phyloP scores from a whole-genome alignment of 2,329 filamentous ascomycete species.

The Sphaerulina vaccinii region DNA sequence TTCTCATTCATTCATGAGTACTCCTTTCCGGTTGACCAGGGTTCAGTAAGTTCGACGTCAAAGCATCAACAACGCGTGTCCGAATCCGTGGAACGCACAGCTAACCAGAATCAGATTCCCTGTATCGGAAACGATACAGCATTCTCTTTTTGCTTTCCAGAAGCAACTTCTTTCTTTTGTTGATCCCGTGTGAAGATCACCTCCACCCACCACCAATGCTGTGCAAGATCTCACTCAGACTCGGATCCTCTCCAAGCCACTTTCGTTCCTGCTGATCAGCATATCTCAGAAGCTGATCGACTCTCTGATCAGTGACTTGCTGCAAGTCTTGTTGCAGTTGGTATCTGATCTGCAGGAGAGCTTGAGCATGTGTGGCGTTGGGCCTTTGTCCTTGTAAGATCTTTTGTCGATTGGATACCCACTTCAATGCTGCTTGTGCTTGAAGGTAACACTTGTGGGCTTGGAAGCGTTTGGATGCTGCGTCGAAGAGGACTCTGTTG shows the following conservation, averaged over 20 bases:
- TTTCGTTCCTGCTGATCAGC: conserved; percentile 58
- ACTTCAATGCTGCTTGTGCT: conserved; percentile 58
- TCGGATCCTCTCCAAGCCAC: conserved; percentile 62
- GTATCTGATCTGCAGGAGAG: conserved; percentile 50
- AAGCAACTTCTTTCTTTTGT: not conserved
- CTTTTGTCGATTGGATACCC: conserved; percentile 55
- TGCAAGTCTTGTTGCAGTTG: conserved; percentile 56
- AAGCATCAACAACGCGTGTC: not conserved
- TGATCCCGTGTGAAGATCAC: not conserved
- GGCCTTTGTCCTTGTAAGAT: conserved; percentile 53
- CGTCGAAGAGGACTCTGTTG: conserved; percentile 60
- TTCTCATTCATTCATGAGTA: conserved; percentile 2
- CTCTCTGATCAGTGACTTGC: conserved; percentile 56
- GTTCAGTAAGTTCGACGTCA: conserved; percentile 4
- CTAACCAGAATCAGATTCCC: conserved; percentile 3
- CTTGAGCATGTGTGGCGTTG: conserved; percentile 47
- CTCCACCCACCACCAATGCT: not conserved
- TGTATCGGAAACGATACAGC: conserved; percentile 3
- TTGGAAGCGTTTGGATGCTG: conserved; percentile 59
- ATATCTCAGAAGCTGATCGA: conserved; percentile 55
- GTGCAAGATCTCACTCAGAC: conserved; percentile 42
- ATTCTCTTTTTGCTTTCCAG: not conserved
- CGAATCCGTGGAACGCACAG: not conserved
- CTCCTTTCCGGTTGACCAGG: conserved; percentile 11
- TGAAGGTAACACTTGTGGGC: conserved; percentile 62